phyloP scores from a whole-genome alignment of 805 yeast genomes.

The Pichia gijzeniarum region DNA sequence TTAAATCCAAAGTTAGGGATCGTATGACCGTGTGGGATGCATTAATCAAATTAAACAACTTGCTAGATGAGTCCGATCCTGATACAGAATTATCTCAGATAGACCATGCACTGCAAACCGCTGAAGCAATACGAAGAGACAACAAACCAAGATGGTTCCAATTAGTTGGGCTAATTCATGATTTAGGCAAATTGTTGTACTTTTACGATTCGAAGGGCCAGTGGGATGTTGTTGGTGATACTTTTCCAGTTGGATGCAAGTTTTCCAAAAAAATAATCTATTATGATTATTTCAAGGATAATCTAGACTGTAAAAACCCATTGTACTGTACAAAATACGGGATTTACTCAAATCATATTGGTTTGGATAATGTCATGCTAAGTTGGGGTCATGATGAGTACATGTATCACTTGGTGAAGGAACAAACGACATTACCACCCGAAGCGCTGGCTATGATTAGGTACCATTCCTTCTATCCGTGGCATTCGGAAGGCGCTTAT shows the following conservation, averaged over 20 bases:
- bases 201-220: constrained; percentile 69
- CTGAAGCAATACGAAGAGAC: constrained; percentile 64
- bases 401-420: constrained; percentile 66
- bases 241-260: constrained; percentile 69
- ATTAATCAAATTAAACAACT: constrained; percentile 49
- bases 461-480: constrained; percentile 70
- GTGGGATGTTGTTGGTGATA: constrained; percentile 79
- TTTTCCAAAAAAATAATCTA: constrained; percentile 54
- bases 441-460: constrained; percentile 70
- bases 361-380: constrained; percentile 61
- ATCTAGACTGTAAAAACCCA: constrained; percentile 59
- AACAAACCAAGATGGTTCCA: constrained; percentile 73
- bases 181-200: constrained; percentile 61
- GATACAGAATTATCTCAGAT: constrained; percentile 70
- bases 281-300: constrained; percentile 50
- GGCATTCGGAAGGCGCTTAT: constrained; percentile 70
- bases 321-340: constrained; percentile 62
- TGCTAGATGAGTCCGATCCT: constrained; percentile 68
- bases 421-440: constrained; percentile 54
- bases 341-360: constrained; percentile 57
- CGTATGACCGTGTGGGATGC: constrained; percentile 72
- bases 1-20: constrained; percentile 61
- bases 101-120: constrained; percentile 71
- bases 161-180: constrained; percentile 65
- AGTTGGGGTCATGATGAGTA: constrained; percentile 81